Percentiles rank a stretch among this genome's conserved stretches.
phyloP scores from a whole-genome alignment of 768 basidiomycete genomes.

The Hygrocybe punicea region DNA sequence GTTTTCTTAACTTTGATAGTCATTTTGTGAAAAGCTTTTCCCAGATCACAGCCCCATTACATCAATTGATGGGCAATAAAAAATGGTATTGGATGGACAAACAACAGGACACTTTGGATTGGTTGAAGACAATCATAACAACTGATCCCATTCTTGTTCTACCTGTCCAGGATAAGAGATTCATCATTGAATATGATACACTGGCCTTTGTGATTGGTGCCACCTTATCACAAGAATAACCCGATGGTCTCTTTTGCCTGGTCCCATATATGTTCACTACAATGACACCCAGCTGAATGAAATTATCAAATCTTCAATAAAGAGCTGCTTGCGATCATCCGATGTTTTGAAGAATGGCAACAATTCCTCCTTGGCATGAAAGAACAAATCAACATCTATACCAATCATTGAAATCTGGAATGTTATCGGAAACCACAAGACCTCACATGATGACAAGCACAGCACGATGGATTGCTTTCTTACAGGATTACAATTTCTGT shows the following conservation, averaged over 20 bases:
- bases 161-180: too few species aligned
- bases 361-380: too few species aligned
- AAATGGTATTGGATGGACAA: slow-evolving; percentile 15
- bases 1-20: slow-evolving; percentile 40
- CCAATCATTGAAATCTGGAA: too few species aligned
- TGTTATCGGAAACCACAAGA: too few species aligned
- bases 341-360: too few species aligned
- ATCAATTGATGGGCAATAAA: slow-evolving; percentile 25
- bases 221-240: slow-evolving; percentile 25
- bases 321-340: too few species aligned
- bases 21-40: slow-evolving; percentile 35
- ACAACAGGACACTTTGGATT: slow-evolving; percentile 21
- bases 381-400: too few species aligned
- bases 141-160: slow-evolving; percentile 1
- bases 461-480: too few species aligned
- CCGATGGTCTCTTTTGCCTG: slow-evolving; percentile 29
- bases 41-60: slow-evolving; percentile 31
- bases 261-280: slow-evolving; percentile 38
- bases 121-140: slow-evolving; percentile 21
- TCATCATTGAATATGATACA: too few species aligned
- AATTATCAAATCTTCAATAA: too few species aligned
- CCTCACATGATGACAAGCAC: too few species aligned
- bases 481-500: too few species aligned
- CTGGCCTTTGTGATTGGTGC: slow-evolving; percentile 31
- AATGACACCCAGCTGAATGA: slow-evolving; percentile 31